phyloP scores from a whole-genome alignment of 2,329 filamentous ascomycete genomes.

The Cytospora mali region DNA sequence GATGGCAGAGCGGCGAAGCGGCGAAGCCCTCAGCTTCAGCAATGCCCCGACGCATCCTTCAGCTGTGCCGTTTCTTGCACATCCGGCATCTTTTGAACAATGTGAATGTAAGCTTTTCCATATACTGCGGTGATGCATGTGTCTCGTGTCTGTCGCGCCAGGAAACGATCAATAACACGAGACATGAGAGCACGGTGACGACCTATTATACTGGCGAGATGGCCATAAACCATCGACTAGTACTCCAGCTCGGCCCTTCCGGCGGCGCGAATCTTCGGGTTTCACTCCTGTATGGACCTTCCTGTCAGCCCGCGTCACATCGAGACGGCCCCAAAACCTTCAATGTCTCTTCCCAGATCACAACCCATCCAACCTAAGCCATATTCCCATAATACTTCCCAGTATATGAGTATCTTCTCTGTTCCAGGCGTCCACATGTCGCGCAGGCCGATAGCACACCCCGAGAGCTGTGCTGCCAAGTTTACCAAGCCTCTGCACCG shows the following conservation, averaged over 20 bases:
- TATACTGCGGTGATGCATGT: neutral
- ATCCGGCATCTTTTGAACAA: neutral
- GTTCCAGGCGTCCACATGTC: neutral
- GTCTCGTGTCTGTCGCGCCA: neutral
- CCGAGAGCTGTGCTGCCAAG: no score
- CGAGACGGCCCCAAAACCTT: neutral
- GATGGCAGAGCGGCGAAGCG: neutral
- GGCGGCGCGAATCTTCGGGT: conserved; percentile 10
- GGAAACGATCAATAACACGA: neutral
- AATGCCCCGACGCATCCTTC: neutral
- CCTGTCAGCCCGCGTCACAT: conserved; percentile 1
- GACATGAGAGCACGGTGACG: neutral
- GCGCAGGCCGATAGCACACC: no score
- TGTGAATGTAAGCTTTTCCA: neutral
- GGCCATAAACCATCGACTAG: conserved; percentile 10
- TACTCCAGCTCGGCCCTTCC: conserved; percentile 17
- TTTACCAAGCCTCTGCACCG: neutral
- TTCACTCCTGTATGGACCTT: conserved; percentile 13
- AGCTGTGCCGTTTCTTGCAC: neutral
- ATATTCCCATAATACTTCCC: no score
- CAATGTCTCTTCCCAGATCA: neutral
- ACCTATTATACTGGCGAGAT: conserved; percentile 13
- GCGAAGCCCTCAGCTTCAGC: neutral
- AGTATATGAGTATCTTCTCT: no score
- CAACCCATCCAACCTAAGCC: no score